phyloP scores from a whole-genome alignment of 805 yeast species.

The Cyberlindnera maritima region DNA sequence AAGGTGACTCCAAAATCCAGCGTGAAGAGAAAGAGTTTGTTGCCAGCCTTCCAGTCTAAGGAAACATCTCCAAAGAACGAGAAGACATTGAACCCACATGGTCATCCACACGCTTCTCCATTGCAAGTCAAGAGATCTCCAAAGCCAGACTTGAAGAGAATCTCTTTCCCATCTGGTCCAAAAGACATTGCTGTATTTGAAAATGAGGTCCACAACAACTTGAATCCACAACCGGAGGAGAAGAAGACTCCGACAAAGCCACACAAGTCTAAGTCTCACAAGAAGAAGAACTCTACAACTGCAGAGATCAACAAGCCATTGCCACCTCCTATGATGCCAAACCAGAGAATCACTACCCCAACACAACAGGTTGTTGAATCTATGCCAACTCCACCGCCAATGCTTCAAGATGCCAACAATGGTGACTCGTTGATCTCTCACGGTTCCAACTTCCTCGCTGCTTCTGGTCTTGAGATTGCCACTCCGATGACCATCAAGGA shows the following conservation, averaged over 20 bases:
- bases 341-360: constrained; percentile 23
- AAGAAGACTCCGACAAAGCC: neutral
- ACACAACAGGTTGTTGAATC: constrained; percentile 14
- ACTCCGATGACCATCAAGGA: constrained; percentile 14
- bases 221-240: neutral
- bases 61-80: neutral
- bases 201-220: constrained; percentile 10
- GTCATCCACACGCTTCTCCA: constrained; percentile 16
- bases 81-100: constrained; percentile 5
- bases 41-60: constrained; percentile 12
- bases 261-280: constrained; percentile 1
- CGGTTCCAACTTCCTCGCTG: constrained; percentile 7
- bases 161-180: constrained; percentile 25
- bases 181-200: constrained; percentile 20
- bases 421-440: constrained; percentile 20
- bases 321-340: constrained; percentile 23
- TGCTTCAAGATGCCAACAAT: constrained; percentile 15
- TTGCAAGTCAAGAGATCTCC: constrained; percentile 9
- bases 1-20: neutral
- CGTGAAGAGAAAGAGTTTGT: constrained; percentile 10
- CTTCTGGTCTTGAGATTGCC: constrained; percentile 12
- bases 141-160: constrained; percentile 19
- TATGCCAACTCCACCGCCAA: constrained; percentile 21
- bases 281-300: neutral
- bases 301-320: constrained; percentile 15